Conservation (phyloP, 306 rosid genomes). For the Luffa acutangula region DNA sequence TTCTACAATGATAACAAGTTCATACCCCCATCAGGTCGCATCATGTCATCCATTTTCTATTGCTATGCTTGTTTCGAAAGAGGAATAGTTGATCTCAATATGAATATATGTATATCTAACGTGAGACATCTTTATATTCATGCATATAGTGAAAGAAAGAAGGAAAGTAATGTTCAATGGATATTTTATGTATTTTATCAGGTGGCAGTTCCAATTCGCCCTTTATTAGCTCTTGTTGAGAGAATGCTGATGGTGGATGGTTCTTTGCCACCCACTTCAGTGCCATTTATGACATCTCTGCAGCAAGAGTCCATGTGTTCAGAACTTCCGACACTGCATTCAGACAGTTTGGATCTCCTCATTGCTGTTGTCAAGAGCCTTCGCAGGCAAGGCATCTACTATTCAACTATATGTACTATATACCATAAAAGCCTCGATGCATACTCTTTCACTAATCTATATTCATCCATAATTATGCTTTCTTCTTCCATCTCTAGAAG, state of each 20-base stretch:
- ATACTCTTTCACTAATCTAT: not conserved
- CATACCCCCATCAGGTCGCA: slow-evolving; percentile 69
- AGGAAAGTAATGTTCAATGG: not conserved
- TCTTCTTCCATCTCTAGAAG: not conserved
- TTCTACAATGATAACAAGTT: slow-evolving; percentile 56
- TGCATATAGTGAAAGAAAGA: slow-evolving; percentile 2
- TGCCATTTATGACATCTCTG: slow-evolving; percentile 55
- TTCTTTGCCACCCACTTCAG: slow-evolving; percentile 44
- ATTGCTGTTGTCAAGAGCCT: slow-evolving; percentile 45
- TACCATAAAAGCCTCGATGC: not conserved
- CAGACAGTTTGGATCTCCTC: slow-evolving; percentile 57
- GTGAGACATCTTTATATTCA: not conserved
- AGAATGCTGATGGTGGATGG: slow-evolving; percentile 77
- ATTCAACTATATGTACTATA: not conserved
- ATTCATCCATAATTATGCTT: not conserved
- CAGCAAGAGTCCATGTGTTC: slow-evolving; percentile 78
- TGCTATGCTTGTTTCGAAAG: not conserved
- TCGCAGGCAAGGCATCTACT: slow-evolving; percentile 45
- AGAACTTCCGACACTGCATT: slow-evolving; percentile 78
- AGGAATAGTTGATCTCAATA: not conserved
- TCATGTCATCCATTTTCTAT: not conserved
- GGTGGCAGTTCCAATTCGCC: slow-evolving; percentile 63
- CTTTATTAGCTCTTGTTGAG: slow-evolving; percentile 46
- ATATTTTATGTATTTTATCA: slow-evolving; percentile 16
- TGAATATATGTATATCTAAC: not conserved